Evolutionary conservation across 495 filamentous ascomycete genomes (phyloP), one percentile per base, ranked within the genome.

Genomic region (Lasiosphaeriaceae sp.): DNA sequence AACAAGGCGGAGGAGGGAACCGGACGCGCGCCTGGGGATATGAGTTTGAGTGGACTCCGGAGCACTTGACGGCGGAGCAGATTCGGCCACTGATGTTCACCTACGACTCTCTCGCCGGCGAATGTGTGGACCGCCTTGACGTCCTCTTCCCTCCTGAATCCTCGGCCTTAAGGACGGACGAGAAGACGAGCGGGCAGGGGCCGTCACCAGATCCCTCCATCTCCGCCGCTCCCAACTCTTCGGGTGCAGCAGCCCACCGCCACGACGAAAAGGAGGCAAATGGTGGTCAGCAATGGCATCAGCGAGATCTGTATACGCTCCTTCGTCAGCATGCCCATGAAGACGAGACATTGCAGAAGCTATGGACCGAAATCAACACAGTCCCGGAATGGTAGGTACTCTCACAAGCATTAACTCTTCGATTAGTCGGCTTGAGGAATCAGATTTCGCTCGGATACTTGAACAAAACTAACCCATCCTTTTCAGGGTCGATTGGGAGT

Each of bases 401-500:
- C 26, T 31, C 26, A 31, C n/a, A n/a, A n/a, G n/a, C n/a, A n/a
- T n/a, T n/a, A n/a, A n/a, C n/a, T n/a, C n/a, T n/a, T n/a, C n/a
- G n/a, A n/a, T n/a, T n/a, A n/a, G n/a, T n/a, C n/a, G n/a, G n/a
- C n/a, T n/a, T n/a, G n/a, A n/a, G n/a, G n/a, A n/a, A n/a, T n/a
- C n/a, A n/a, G n/a, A n/a, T n/a, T n/a, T n/a, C n/a, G n/a, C n/a
- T n/a, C n/a, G n/a, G n/a, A n/a, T n/a, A n/a, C n/a, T 31, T 3
- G 9, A 3, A 31, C 4, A 31, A 31, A 31, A 31, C 26, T 31
- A 4, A 31, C 26, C 3, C 26, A 31, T 31, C 26, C n/a, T n/a
- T n/a, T 31, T 31, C 9, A 31, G 26, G 90, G 90, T 95, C 1
- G 84, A 91, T 67, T 94, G 88, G 89, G 77, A 80, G 11, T 88